Conservation (phyloP, 768 basidiomycete genomes). For the Mycena amicta region DNA sequence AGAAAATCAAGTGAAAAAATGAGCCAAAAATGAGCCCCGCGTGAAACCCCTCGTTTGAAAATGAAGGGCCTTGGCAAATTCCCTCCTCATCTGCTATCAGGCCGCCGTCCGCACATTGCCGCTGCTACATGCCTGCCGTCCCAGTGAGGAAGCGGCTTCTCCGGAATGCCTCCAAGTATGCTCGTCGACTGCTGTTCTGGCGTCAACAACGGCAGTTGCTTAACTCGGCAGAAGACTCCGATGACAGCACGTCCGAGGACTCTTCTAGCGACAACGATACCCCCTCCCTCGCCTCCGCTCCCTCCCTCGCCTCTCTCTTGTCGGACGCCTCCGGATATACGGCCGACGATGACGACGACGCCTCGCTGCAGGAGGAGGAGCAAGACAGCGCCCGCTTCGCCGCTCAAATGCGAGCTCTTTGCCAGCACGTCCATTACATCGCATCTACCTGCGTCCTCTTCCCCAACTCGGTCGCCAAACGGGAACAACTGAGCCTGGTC, state of each 20-base stretch:
- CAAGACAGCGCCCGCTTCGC: too few relatives aligned
- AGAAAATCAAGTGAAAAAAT: neutral
- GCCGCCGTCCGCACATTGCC: too few relatives aligned
- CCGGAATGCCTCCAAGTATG: neutral
- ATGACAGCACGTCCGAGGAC: neutral
- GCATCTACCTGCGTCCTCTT: conserved; percentile 12
- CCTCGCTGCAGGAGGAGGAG: neutral
- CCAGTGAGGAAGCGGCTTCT: neutral
- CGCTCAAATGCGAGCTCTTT: too few relatives aligned
- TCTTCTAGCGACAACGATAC: neutral
- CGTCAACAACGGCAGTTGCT: neutral
- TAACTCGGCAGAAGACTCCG: too few relatives aligned
- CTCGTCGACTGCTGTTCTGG: neutral
- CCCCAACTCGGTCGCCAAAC: conserved; percentile 19
- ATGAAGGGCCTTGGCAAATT: neutral
- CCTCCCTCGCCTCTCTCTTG: neutral
- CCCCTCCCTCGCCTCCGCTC: neutral
- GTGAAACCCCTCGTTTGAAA: neutral
- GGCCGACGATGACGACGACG: neutral
- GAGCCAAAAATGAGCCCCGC: neutral
- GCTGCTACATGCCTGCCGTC: neutral
- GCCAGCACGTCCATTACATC: neutral
- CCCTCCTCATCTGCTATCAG: neutral
- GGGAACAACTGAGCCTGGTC: conserved; percentile 26
- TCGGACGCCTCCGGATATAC: neutral